phyloP scores from a whole-genome alignment of 176 grass and related monocot species.

The Lolium rigidum region DNA sequence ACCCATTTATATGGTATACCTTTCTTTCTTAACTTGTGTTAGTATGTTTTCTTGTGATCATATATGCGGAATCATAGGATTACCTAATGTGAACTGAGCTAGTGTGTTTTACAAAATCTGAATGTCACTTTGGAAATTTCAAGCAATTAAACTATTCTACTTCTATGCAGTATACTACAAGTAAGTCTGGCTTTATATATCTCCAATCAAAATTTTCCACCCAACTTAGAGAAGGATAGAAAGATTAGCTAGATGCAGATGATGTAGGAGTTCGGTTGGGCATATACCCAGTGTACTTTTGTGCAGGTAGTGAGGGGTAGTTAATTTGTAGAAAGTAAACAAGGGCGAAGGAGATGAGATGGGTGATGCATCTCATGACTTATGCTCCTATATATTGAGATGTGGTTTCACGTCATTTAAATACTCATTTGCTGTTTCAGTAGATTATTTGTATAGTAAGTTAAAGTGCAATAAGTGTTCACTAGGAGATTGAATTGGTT shows the following conservation, averaged over 20 bases:
- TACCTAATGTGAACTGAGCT: neutral
- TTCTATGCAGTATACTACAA: neutral
- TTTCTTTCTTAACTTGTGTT: conserved; percentile 21
- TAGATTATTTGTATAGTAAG: too few species aligned
- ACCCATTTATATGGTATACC: conserved; percentile 31
- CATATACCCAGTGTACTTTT: conserved; percentile 26
- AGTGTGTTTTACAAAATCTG: neutral
- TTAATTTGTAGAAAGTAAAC: too few species aligned
- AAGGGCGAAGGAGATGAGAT: too few species aligned
- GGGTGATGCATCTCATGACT: too few species aligned
- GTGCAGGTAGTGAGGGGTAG: neutral
- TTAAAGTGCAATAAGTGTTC: too few species aligned
- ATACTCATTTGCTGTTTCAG: too few species aligned
- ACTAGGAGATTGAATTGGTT: neutral
- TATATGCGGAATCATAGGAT: neutral
- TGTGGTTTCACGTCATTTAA: too few species aligned
- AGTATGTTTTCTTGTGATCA: conserved; percentile 15
- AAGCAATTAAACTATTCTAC: neutral
- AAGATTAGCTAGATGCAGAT: neutral
- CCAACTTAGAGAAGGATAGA: neutral
- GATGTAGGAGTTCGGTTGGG: conserved; percentile 13
- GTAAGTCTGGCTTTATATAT: neutral
- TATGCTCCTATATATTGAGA: too few species aligned
- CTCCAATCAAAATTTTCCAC: conserved; percentile 17
- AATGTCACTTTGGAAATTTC: neutral